phyloP scores from a whole-genome alignment of 257 asterid genomes.

The Penstemon newberryi region DNA sequence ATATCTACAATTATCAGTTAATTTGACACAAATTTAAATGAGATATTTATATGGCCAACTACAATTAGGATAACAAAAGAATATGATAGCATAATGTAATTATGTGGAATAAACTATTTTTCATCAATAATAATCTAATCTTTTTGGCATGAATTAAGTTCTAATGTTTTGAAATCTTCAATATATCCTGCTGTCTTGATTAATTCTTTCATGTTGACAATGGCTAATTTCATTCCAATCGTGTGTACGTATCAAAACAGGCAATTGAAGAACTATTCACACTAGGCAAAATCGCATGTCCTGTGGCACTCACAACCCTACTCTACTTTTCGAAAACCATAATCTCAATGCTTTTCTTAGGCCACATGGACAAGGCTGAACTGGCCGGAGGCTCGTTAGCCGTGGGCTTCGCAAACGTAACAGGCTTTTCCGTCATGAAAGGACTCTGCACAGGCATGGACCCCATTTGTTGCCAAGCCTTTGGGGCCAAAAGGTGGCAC shows the following conservation, averaged over 20 bases:
- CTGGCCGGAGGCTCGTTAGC: constrained; percentile 88
- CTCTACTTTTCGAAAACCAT: constrained; percentile 69
- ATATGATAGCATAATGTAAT: too few species aligned
- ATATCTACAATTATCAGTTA: too few species aligned
- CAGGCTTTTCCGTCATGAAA: constrained; percentile 75
- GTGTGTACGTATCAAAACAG: constrained; percentile 27
- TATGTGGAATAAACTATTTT: too few species aligned
- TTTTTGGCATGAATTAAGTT: too few species aligned
- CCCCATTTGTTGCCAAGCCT: constrained; percentile 86
- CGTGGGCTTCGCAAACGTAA: constrained; percentile 74
- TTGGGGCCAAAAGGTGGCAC: constrained; percentile 63
- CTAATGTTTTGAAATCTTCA: too few species aligned
- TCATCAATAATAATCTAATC: too few species aligned
- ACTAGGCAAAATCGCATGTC: constrained; percentile 55
- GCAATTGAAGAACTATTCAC: constrained; percentile 50
- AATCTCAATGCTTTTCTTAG: constrained; percentile 78
- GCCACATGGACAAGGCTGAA: constrained; percentile 71
- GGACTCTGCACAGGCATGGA: constrained; percentile 86
- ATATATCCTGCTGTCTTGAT: too few species aligned
- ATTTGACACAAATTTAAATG: too few species aligned
- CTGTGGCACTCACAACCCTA: constrained; percentile 76
- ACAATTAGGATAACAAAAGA: too few species aligned
- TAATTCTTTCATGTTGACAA: too few species aligned
- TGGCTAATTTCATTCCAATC: too few species aligned
- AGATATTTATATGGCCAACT: too few species aligned